Percentiles rank a stretch among this genome's conserved stretches.
Conservation (phyloP, 2,329 filamentous ascomycete genomes). For the Venturia nashicola region DNA sequence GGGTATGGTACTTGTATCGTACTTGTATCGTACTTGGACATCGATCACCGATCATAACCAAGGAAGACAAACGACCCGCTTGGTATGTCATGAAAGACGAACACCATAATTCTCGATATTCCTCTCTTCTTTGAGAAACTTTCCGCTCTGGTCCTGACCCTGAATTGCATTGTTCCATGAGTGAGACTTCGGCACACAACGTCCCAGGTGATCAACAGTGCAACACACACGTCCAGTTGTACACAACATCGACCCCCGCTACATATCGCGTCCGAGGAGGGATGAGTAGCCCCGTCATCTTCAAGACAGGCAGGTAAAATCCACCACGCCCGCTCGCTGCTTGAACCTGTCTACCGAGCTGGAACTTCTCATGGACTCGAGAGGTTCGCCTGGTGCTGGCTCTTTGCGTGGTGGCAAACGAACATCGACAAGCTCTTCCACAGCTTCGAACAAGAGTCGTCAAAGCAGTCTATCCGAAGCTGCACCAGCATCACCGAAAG, state of each 20-base stretch:
- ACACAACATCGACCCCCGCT: not conserved
- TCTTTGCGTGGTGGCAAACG: conserved; percentile 2
- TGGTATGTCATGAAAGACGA: not conserved
- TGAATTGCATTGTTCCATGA: not conserved
- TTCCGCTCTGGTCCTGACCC: not conserved
- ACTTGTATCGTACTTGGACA: too few relatives aligned
- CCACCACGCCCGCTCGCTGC: not conserved
- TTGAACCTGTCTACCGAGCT: not conserved
- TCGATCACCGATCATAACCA: not conserved
- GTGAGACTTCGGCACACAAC: not conserved
- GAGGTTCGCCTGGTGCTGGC: not conserved
- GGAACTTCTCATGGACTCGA: not conserved
- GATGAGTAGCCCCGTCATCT: not conserved
- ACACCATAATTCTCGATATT: not conserved
- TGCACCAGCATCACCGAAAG: conserved; percentile 6
- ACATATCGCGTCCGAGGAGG: not conserved
- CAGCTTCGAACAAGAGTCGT: conserved; percentile 2
- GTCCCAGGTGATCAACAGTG: not conserved
- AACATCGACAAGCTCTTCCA: not conserved
- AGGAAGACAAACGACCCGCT: not conserved
- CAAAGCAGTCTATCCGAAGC: conserved; percentile 4
- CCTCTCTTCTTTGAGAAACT: not conserved
- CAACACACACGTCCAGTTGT: not conserved
- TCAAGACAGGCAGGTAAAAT: too few relatives aligned
- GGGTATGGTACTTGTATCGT: too few relatives aligned